Percentiles rank a stretch among this genome's conserved stretches.
These are phyloP conservation scores for Nevesoporus exiguus DNA, from an alignment of 768 basidiomycete species.

Conservation along the genomic window DNA sequence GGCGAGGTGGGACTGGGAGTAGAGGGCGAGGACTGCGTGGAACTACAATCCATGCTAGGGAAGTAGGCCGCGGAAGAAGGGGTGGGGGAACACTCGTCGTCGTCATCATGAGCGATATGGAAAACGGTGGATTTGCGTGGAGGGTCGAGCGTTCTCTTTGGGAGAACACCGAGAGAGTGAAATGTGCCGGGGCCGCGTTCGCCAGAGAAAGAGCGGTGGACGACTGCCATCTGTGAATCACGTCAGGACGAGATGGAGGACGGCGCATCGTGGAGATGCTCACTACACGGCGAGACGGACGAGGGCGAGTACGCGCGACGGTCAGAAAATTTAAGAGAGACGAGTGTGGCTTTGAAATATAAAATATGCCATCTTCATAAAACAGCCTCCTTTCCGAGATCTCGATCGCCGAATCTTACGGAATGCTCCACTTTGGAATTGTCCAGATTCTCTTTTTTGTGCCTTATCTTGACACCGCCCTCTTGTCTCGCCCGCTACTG, in stretches of 20 bases:
- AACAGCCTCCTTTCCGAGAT: constrained; percentile 14
- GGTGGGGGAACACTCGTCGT: constrained; percentile 20
- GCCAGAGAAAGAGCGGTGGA: constrained; percentile 34
- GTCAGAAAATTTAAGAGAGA: background rate
- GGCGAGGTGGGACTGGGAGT: constrained; percentile 2
- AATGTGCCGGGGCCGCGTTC: constrained; percentile 40
- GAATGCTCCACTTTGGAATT: constrained; percentile 20
- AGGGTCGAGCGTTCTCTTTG: constrained; percentile 32
- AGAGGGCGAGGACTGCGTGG: background rate
- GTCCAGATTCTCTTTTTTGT: constrained; percentile 17
- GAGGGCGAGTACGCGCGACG: background rate
- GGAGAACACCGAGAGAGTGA: constrained; percentile 43
- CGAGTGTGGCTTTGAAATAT: constrained; percentile 12
- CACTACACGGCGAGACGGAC: background rate
- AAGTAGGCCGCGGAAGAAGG: constrained; percentile 36
- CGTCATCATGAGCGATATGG: constrained; percentile 22
- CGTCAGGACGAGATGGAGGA: constrained; percentile 5
- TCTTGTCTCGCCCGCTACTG: background rate
- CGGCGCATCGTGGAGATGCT: background rate
- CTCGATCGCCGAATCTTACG: constrained; percentile 21
- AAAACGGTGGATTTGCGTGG: constrained; percentile 16
- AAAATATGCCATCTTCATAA: background rate
- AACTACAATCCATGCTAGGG: constrained; percentile 34
- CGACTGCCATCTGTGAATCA: constrained; percentile 16
- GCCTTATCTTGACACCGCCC: constrained; percentile 14